Evolutionary conservation across 1,284 basidiomycete genomes (phyloP).

Genomic region (Gomphus bonarii): DNA sequence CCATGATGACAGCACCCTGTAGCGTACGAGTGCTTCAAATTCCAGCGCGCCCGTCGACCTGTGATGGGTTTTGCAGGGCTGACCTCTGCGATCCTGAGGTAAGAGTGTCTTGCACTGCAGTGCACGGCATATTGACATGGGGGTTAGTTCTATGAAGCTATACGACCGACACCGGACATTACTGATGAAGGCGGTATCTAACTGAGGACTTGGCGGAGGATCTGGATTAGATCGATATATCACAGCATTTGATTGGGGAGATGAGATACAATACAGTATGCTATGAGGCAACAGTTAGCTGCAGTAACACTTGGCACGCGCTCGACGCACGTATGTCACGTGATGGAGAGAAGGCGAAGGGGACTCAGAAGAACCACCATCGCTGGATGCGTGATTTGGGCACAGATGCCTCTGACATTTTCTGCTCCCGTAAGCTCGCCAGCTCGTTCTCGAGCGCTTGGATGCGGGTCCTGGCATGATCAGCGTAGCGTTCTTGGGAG

Average conservation of each 20-base stretch:
- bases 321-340: not conserved
- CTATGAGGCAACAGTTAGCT: not conserved
- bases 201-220: not conserved
- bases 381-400: not conserved
- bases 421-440: slow-evolving; percentile 18
- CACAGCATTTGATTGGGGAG: too few species aligned
- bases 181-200: slow-evolving; percentile 34
- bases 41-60: slow-evolving; percentile 49
- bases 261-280: not conserved
- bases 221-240: not conserved
- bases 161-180: slow-evolving; percentile 55
- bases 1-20: not conserved
- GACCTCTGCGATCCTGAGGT: slow-evolving; percentile 63
- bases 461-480: slow-evolving; percentile 44
- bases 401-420: not conserved
- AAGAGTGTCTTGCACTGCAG: slow-evolving; percentile 15
- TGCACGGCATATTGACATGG: slow-evolving; percentile 1
- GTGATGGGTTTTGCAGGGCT: slow-evolving; percentile 60
- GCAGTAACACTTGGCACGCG: too few species aligned
- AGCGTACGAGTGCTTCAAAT: slow-evolving; percentile 47
- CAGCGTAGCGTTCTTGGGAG: slow-evolving; percentile 59
- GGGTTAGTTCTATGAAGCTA: slow-evolving; percentile 51
- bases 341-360: not conserved
- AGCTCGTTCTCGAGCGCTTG: slow-evolving; percentile 50
- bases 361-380: slow-evolving; percentile 1